phyloP scores from a whole-genome alignment of 805 yeast species.

The Brettanomyces anomalus region DNA sequence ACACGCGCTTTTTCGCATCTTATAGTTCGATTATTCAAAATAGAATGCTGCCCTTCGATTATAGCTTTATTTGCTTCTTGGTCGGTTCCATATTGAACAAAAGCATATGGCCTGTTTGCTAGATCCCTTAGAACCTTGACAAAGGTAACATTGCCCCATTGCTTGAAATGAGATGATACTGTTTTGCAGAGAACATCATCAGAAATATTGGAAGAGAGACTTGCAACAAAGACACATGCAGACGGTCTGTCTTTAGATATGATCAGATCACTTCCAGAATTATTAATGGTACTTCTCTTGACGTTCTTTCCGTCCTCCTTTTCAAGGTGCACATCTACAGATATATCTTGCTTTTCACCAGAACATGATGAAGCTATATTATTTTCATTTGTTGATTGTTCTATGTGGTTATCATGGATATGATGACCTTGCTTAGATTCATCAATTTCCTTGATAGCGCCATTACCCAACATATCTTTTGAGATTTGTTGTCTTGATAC shows the following conservation, averaged over 20 bases:
- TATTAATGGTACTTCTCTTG: no score
- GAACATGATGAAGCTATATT: no score
- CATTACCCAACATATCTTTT: no score
- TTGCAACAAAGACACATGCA: constrained; percentile 85
- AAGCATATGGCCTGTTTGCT: constrained; percentile 80
- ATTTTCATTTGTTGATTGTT: no score
- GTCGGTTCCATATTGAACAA: constrained; percentile 75
- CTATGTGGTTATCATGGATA: no score
- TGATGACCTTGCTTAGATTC: no score
- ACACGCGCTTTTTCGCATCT: constrained; percentile 90
- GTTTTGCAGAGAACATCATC: constrained; percentile 69
- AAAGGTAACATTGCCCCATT: constrained; percentile 62
- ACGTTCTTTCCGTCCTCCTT: no score
- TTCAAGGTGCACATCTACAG: no score
- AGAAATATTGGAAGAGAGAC: constrained; percentile 52
- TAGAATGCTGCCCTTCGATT: constrained; percentile 55
- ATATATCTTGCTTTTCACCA: no score
- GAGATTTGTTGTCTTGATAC: no score
- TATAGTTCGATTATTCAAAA: constrained; percentile 63
- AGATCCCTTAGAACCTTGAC: constrained; percentile 83
- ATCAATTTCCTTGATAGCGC: no score
- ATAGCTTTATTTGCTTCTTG: constrained; percentile 64
- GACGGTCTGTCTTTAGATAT: constrained; percentile 55
- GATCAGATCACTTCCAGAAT: no score
- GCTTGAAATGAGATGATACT: constrained; percentile 56